phyloP scores from a whole-genome alignment of 139 green algal species.

The Coelastrella sp. region DNA sequence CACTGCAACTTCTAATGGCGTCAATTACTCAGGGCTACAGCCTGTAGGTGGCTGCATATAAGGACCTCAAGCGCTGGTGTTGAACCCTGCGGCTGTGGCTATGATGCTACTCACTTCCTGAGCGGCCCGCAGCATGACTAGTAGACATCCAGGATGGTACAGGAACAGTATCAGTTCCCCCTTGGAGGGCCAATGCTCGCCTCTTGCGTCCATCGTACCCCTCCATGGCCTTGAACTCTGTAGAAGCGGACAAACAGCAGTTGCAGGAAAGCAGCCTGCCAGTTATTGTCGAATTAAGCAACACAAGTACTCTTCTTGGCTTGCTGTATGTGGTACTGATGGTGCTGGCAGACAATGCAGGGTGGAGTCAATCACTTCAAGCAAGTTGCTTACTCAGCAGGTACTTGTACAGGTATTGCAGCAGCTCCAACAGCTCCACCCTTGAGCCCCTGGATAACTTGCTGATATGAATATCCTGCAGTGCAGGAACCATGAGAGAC shows the following conservation, averaged over 20 bases:
- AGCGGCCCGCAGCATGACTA: slow-evolving; percentile 23
- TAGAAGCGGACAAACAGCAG: neutral
- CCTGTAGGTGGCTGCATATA: neutral
- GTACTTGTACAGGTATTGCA: slow-evolving; percentile 71
- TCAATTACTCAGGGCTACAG: neutral
- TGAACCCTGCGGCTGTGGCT: neutral
- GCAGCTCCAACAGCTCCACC: slow-evolving; percentile 62
- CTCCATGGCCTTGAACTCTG: slow-evolving; percentile 40
- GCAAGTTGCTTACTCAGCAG: slow-evolving; percentile 49
- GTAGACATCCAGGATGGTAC: slow-evolving; percentile 48
- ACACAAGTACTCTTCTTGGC: too few species aligned
- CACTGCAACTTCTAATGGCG: too few species aligned
- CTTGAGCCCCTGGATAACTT: slow-evolving; percentile 55
- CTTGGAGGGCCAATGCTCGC: slow-evolving; percentile 45
- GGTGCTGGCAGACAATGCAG: neutral
- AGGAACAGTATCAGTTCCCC: slow-evolving; percentile 55
- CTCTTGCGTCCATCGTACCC: slow-evolving; percentile 51
- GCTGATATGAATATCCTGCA: slow-evolving; percentile 65
- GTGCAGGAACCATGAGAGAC: too few species aligned
- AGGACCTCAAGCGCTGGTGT: too few species aligned
- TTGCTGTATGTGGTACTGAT: too few species aligned
- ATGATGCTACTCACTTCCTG: slow-evolving; percentile 1
- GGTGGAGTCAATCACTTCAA: neutral
- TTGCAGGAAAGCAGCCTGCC: too few species aligned
- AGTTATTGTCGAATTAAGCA: too few species aligned